phyloP scores from a whole-genome alignment of 495 filamentous ascomycete genomes.

The Penicillium goetzii region DNA sequence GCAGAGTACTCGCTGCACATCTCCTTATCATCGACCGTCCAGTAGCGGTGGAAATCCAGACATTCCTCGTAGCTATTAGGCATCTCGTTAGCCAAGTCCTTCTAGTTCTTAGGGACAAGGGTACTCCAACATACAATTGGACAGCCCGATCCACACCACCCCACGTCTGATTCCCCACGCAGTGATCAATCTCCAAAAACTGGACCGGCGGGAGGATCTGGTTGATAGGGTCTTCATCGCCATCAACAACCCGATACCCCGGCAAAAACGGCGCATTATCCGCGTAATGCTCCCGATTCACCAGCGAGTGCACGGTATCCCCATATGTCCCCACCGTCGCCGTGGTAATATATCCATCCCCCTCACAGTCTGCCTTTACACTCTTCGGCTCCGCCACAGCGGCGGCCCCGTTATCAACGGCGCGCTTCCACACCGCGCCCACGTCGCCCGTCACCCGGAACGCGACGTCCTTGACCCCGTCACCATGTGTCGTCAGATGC shows the following conservation, averaged over 20 bases:
- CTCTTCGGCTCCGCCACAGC: constrained; percentile 58
- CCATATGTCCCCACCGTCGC: constrained; percentile 79
- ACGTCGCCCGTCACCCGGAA: constrained; percentile 75
- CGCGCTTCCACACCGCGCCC: constrained; percentile 64
- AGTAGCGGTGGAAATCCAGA: constrained; percentile 84
- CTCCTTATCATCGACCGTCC: constrained; percentile 78
- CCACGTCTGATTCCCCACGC: constrained; percentile 87
- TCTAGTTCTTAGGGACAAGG: background rate
- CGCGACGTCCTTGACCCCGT: constrained; percentile 81
- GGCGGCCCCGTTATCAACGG: constrained; percentile 64
- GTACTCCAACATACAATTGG: constrained; percentile 56
- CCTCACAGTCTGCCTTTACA: constrained; percentile 35
- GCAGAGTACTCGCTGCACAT: constrained; percentile 82
- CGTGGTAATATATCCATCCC: constrained; percentile 55
- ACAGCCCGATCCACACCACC: constrained; percentile 71
- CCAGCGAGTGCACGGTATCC: constrained; percentile 80
- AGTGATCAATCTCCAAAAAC: constrained; percentile 77
- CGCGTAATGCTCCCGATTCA: constrained; percentile 62
- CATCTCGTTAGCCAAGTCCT: constrained; percentile 3
- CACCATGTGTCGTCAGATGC: constrained; percentile 74
- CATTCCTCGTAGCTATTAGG: constrained; percentile 67
- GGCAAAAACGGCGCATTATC: constrained; percentile 67
- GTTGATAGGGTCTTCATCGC: constrained; percentile 47
- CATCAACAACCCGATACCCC: constrained; percentile 57
- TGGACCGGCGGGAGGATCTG: constrained; percentile 54